A percentile compares a stretch with the other conserved stretches of the same genome.
Conservation (phyloP, 2,329 filamentous ascomycete species). For the Aureobasidium musti region DNA sequence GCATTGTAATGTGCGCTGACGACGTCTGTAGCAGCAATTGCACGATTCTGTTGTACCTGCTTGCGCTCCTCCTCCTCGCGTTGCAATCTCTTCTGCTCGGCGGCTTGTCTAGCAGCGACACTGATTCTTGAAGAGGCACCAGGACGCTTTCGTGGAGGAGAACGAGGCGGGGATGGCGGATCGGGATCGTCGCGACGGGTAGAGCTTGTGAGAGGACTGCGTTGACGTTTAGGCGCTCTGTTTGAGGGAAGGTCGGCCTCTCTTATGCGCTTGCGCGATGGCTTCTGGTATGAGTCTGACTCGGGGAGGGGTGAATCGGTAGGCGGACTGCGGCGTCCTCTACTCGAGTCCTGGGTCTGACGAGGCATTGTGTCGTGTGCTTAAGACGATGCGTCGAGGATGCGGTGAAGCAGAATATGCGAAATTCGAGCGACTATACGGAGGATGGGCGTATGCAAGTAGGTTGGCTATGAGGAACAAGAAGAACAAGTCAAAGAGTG, state of each 20-base stretch:
- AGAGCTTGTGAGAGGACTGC: constrained; percentile 30
- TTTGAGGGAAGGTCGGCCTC: constrained; percentile 28
- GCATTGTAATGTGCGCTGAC: constrained; percentile 95
- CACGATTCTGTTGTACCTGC: constrained; percentile 53
- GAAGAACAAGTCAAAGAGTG: neutral
- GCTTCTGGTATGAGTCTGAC: constrained; percentile 22
- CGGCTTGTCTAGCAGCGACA: constrained; percentile 66
- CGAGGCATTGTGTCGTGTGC: constrained; percentile 29
- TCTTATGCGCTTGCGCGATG: constrained; percentile 30
- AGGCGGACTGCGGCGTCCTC: constrained; percentile 28
- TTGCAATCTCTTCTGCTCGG: constrained; percentile 55
- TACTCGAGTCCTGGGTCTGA: constrained; percentile 27
- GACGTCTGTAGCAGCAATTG: constrained; percentile 73
- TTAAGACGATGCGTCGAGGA: neutral
- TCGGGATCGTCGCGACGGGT: constrained; percentile 31
- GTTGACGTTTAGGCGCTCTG: constrained; percentile 29
- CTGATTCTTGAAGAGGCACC: constrained; percentile 59
- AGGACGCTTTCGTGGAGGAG: constrained; percentile 40
- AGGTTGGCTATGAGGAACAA: neutral
- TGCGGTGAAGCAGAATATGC: neutral
- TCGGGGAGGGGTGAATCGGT: constrained; percentile 21
- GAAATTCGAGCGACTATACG: neutral
- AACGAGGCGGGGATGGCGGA: constrained; percentile 39
- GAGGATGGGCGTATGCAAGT: neutral
- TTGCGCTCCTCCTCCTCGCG: constrained; percentile 50